Evolutionary conservation across 2,329 filamentous ascomycete genomes (phyloP).

Genomic region (Aspergillus jensenii): DNA sequence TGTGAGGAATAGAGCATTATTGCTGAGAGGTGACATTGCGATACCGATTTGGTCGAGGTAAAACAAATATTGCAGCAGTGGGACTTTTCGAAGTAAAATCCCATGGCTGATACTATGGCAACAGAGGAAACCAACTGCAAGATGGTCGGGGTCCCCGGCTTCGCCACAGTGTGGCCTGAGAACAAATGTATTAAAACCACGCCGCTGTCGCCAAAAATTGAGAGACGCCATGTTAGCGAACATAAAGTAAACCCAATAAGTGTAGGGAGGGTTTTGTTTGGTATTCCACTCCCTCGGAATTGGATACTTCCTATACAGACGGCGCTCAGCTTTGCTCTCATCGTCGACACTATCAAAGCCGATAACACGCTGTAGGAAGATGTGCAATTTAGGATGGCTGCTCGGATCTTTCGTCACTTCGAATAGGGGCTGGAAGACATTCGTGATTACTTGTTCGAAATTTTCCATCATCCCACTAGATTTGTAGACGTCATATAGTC

Average conservation of each 20-base stretch:
- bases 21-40: constrained; percentile 98
- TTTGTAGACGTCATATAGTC: constrained; percentile 95
- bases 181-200: constrained; percentile 94
- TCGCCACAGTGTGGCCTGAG: constrained; percentile 94
- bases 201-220: constrained; percentile 85
- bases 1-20: constrained; percentile 93
- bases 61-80: constrained; percentile 92
- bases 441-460: constrained; percentile 86
- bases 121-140: constrained; percentile 86
- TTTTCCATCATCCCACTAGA: constrained; percentile 80
- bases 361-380: constrained; percentile 92
- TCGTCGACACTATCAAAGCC: constrained; percentile 98
- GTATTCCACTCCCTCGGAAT: constrained; percentile 85
- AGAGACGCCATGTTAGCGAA: constrained; percentile 92
- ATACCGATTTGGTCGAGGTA: constrained; percentile 98
- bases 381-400: constrained; percentile 86
- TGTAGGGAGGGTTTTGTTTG: constrained; percentile 95
- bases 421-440: constrained; percentile 91
- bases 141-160: constrained; percentile 92
- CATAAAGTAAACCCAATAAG: constrained; percentile 98
- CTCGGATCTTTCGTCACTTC: constrained; percentile 86
- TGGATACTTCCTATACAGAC: constrained; percentile 94
- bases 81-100: constrained; percentile 87
- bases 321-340: constrained; percentile 92
- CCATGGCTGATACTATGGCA: constrained; percentile 98